These are phyloP conservation scores for Beta macrorhiza DNA, from an alignment of 179 eudicot genomes.

Conservation along the genomic window DNA sequence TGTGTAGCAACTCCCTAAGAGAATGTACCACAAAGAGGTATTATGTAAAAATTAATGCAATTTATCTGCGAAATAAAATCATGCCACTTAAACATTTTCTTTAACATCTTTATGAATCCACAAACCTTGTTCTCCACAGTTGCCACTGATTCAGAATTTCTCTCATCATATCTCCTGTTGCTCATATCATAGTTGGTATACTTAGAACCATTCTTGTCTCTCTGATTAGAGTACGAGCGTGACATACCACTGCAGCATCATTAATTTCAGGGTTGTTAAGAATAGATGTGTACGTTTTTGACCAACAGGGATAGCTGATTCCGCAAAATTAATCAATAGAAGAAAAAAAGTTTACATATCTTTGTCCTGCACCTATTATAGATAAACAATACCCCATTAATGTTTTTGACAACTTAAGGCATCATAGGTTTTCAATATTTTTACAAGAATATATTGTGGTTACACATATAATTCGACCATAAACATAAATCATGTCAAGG, in stretches of 20 bases:
- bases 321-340: too few species aligned
- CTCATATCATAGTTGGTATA: conserved; percentile 36
- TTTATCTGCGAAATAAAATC: neutral
- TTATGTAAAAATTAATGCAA: conserved; percentile 4
- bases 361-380: neutral
- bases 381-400: neutral
- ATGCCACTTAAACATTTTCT: neutral
- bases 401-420: neutral
- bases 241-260: conserved; percentile 60
- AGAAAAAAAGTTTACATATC: too few species aligned
- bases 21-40: neutral
- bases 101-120: neutral
- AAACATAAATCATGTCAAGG: too few species aligned
- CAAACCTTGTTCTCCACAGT: conserved; percentile 50
- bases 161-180: conserved; percentile 45
- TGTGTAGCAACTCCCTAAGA: conserved; percentile 57
- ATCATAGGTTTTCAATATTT: neutral
- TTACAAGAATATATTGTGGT: too few species aligned
- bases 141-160: conserved; percentile 41
- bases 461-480: too few species aligned
- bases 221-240: conserved; percentile 56
- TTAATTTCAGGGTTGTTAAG: neutral
- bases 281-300: neutral
- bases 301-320: neutral
- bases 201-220: conserved; percentile 52